These are phyloP conservation scores for Phlebiopsis gigantea DNA, from an alignment of 768 basidiomycete species.

Conservation along the genomic window DNA sequence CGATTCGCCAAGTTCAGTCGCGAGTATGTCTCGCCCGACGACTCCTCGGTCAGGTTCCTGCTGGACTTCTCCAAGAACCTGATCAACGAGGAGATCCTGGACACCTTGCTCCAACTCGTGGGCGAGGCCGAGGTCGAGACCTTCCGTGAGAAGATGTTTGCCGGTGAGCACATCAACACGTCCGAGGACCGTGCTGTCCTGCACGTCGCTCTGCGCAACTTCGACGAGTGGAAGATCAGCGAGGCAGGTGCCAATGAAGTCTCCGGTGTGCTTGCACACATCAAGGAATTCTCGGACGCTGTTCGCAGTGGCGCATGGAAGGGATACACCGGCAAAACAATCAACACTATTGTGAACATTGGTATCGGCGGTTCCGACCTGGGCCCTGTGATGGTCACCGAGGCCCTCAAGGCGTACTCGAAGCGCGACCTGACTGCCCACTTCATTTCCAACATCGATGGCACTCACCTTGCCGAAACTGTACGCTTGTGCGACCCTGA, in stretches of 20 bases:
- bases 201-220: constrained; percentile 86
- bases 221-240: constrained; percentile 69
- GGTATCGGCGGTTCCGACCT: constrained; percentile 98
- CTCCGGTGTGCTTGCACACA: constrained; percentile 77
- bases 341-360: constrained; percentile 95
- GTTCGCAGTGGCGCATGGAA: constrained; percentile 89
- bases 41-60: constrained; percentile 73
- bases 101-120: constrained; percentile 71
- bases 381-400: constrained; percentile 98
- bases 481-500: constrained; percentile 79
- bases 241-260: constrained; percentile 87
- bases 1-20: constrained; percentile 85
- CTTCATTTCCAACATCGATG: constrained; percentile 98
- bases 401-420: constrained; percentile 90
- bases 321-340: constrained; percentile 94
- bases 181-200: constrained; percentile 97
- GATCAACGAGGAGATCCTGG: constrained; percentile 80
- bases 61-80: constrained; percentile 98
- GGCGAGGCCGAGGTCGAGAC: constrained; percentile 83
- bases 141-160: constrained; percentile 88
- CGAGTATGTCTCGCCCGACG: constrained; percentile 62
- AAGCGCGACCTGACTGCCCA: constrained; percentile 82
- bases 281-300: constrained; percentile 81
- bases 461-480: constrained; percentile 92
- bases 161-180: constrained; percentile 96